These are phyloP conservation scores for Fusarium sp. DNA, from an alignment of 2,329 filamentous ascomycete genomes.

Conservation along the genomic window DNA sequence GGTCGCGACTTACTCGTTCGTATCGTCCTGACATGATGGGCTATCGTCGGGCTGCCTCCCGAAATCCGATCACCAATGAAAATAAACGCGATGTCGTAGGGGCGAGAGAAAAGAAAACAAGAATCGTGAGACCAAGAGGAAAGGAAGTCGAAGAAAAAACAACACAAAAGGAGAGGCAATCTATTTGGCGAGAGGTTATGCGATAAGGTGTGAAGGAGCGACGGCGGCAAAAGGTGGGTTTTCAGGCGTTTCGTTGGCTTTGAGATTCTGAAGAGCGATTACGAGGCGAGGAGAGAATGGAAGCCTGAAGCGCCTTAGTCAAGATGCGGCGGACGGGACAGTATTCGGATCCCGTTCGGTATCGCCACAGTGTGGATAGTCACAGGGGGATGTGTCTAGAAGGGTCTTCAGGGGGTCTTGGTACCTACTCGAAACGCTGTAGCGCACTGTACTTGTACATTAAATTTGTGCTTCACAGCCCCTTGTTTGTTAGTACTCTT, in stretches of 20 bases:
- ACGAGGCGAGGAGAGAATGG: slow-evolving; percentile 35
- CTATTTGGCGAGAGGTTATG: slow-evolving; percentile 11
- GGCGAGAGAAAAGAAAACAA: neutral
- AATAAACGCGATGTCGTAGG: slow-evolving; percentile 20
- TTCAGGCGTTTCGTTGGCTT: slow-evolving; percentile 20
- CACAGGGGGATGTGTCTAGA: slow-evolving; percentile 6
- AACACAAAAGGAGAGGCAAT: slow-evolving; percentile 24
- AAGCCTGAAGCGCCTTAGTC: slow-evolving; percentile 20
- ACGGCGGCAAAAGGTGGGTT: slow-evolving; percentile 21
- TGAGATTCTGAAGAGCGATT: slow-evolving; percentile 18
- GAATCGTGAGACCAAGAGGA: neutral
- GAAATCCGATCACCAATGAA: slow-evolving; percentile 24
- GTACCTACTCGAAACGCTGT: neutral
- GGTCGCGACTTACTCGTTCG: slow-evolving; percentile 62
- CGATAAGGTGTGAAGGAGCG: slow-evolving; percentile 38
- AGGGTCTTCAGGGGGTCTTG: slow-evolving; percentile 4
- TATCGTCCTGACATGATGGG: slow-evolving; percentile 66
- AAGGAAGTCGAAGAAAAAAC: neutral
- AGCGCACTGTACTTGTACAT: slow-evolving; percentile 26
- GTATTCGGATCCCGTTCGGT: slow-evolving; percentile 23
- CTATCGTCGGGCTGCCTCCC: slow-evolving; percentile 44
- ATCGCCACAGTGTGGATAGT: slow-evolving; percentile 28
- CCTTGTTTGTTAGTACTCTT: neutral
- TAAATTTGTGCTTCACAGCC: neutral
- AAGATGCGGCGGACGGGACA: slow-evolving; percentile 14